Evolutionary conservation across 495 filamentous ascomycete species (phyloP), one percentile per base, ranked within the genome.

Genomic region (Aspergillus bertholletiae): DNA sequence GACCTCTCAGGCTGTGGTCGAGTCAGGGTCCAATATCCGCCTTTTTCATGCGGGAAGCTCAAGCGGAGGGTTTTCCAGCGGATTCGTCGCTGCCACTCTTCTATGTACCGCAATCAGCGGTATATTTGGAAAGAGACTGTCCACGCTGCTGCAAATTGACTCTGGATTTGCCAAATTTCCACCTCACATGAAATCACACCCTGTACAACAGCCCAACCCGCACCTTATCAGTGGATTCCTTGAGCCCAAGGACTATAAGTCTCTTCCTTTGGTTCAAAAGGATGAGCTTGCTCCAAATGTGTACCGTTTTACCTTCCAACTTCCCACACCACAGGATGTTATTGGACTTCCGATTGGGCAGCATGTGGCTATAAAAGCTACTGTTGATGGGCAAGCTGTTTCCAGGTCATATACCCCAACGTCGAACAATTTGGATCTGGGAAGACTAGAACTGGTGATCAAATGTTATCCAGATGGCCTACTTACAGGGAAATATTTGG

Each of bases 331-430:
- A 12, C 54, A 63, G 7, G 61, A 64, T 15, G 66, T 76, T 0
- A 66, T 83, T 2, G 78, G 80, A 24, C 69, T 82, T 0, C 80
- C 79, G 1, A 78, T 73, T 17, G 77, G 79, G 4, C 78, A 82
- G 57, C 77, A 82, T 55, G 70, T 82, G 21, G 73, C 74, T 15
- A 78, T 82, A 52, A 65, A 64, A 27, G 72, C 76, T 3, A 59
- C 49, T 6, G 60, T 80, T n/a, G 58, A 80, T 51, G 77, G 72
- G 11, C 59, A 69, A 26, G 40, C 62, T 5, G 70, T 80, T 8
- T 67, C 68, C 7, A 60, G 79, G 22, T 77, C 75, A 0, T 81
- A 81, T 60, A 81, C 77, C 0, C 79, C 79, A n/a, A 70, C 73
- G 1, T 80, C 76, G 24, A 80, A 80, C 65, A 79, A 80, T 61